phyloP scores from a whole-genome alignment of 495 filamentous ascomycete genomes.

The Xylaria sp. region DNA sequence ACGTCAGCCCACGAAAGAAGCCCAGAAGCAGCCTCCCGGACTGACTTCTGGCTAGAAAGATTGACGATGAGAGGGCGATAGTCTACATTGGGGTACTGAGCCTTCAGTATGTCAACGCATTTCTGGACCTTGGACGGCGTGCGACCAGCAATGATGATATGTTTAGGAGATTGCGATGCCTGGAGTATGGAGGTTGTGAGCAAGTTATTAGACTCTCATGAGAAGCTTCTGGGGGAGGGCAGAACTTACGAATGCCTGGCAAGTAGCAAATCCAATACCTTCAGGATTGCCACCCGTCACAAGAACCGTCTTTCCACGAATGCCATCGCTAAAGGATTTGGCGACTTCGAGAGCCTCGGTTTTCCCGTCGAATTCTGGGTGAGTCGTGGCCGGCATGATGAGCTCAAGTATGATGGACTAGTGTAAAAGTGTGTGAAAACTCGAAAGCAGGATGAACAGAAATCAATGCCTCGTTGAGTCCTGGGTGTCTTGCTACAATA shows the following conservation, averaged over 20 bases:
- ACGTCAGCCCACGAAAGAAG: constrained; percentile 49
- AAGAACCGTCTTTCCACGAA: constrained; percentile 50
- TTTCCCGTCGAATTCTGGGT: constrained; percentile 46
- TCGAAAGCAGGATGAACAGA: neutral
- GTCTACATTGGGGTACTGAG: constrained; percentile 45
- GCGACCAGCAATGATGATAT: constrained; percentile 51
- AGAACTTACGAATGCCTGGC: constrained; percentile 50
- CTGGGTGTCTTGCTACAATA: neutral
- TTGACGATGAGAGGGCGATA: constrained; percentile 51
- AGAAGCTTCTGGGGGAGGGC: neutral
- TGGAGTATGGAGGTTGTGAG: constrained; percentile 23
- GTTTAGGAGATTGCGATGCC: constrained; percentile 52
- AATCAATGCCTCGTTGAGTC: neutral
- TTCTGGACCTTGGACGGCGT: constrained; percentile 48
- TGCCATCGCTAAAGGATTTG: constrained; percentile 42
- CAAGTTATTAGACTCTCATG: neutral
- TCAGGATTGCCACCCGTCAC: constrained; percentile 51
- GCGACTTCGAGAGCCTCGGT: constrained; percentile 53
- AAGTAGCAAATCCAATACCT: constrained; percentile 52
- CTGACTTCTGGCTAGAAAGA: constrained; percentile 52
- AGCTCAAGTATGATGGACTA: neutral
- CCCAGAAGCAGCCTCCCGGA: constrained; percentile 49
- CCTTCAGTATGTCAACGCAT: constrained; percentile 44
- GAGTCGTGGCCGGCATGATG: constrained; percentile 41
- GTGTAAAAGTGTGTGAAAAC: neutral